These are phyloP conservation scores for Mycena amicta DNA, from an alignment of 768 basidiomycete species.

Conservation along the genomic window DNA sequence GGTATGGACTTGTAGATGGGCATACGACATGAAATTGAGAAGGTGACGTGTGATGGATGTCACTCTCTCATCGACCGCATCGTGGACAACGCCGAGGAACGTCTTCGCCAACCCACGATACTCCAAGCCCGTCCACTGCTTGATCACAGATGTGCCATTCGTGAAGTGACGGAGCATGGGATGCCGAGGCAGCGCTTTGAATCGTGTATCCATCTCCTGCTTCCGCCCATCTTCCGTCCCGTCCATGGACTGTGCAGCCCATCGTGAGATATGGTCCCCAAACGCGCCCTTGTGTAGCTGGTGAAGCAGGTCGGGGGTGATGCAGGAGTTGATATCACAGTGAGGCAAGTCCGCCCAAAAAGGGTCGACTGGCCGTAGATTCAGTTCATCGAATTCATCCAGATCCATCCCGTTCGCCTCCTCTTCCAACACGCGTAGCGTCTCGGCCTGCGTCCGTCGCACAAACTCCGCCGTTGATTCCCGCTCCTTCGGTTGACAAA, in stretches of 20 bases:
- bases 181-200: conserved; percentile 26
- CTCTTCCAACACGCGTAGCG: background rate
- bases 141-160: conserved; percentile 34
- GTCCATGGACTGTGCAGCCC: conserved; percentile 27
- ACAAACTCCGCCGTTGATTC: conserved; percentile 8
- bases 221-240: background rate
- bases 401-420: background rate
- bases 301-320: conserved; percentile 44
- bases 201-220: conserved; percentile 33
- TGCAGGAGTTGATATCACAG: conserved; percentile 31
- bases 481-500: conserved; percentile 9
- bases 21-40: conserved; percentile 31
- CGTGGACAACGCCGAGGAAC: conserved; percentile 29
- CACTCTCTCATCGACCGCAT: conserved; percentile 10
- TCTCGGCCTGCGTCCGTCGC: background rate
- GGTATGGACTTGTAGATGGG: conserved; percentile 25
- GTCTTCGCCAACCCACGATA: conserved; percentile 19
- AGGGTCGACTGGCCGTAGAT: conserved; percentile 22
- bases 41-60: conserved; percentile 17
- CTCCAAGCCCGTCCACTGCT: conserved; percentile 39
- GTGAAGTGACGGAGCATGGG: conserved; percentile 31
- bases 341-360: conserved; percentile 38
- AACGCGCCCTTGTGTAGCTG: conserved; percentile 44
- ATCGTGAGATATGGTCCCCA: conserved; percentile 37
- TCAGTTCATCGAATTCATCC: background rate